phyloP scores from a whole-genome alignment of 2,329 filamentous ascomycete species.

The Penicillium glabrum region DNA sequence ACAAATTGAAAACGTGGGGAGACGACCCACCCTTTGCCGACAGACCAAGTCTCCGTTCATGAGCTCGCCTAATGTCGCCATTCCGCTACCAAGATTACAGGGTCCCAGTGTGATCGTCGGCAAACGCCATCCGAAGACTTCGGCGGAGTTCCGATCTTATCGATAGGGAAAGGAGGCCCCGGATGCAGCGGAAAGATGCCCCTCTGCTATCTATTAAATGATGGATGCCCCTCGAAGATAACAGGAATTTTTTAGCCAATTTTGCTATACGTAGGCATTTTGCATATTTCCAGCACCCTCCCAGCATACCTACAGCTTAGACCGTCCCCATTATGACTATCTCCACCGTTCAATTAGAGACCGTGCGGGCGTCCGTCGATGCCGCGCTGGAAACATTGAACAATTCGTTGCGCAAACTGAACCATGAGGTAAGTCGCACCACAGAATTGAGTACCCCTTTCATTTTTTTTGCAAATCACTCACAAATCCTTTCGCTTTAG shows the following conservation, averaged over 20 bases:
- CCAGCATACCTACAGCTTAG: neutral
- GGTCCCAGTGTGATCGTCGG: neutral
- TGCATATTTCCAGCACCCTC: neutral
- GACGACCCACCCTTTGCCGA: constrained; percentile 16
- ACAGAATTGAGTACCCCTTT: neutral
- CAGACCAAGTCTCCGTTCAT: neutral
- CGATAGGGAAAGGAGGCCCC: neutral
- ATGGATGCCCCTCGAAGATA: neutral
- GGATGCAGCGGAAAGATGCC: neutral
- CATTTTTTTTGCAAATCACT: neutral
- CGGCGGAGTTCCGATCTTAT: neutral
- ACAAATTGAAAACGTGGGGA: constrained; percentile 20
- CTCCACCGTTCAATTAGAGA: constrained; percentile 9
- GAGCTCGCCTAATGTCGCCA: constrained; percentile 1
- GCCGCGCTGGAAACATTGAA: constrained; percentile 16
- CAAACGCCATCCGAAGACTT: neutral
- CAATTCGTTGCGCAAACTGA: constrained; percentile 25
- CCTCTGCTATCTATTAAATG: neutral
- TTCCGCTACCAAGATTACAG: constrained; percentile 1
- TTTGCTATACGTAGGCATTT: neutral
- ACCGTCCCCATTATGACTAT: constrained; percentile 17
- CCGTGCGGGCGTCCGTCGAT: constrained; percentile 25
- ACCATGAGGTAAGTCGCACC: constrained; percentile 20
- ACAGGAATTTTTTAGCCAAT: neutral
- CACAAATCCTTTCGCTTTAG: constrained; percentile 16